These are phyloP conservation scores for Tritrichomonas musculus DNA, from an alignment of 208 protist genomes.

Conservation along the genomic window DNA sequence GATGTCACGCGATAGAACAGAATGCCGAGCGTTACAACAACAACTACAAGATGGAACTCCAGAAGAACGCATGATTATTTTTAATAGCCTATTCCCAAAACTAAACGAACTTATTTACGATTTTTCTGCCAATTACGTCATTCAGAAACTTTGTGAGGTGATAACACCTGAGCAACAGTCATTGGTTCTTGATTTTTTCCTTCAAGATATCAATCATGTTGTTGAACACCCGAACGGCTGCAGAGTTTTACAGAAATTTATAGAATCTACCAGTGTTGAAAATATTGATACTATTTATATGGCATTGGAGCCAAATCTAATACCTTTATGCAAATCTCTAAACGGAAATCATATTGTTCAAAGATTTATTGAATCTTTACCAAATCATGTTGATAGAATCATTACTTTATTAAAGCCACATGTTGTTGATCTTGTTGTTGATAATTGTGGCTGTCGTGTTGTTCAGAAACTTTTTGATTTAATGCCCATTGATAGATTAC, in stretches of 20 bases:
- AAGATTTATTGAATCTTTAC: background rate
- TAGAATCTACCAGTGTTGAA: background rate
- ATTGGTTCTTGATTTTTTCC: background rate
- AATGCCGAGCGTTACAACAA: background rate
- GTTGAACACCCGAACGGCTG: background rate
- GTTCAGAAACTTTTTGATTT: slow-evolving; percentile 14
- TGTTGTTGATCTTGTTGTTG: background rate
- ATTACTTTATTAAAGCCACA: background rate
- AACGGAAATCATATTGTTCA: slow-evolving; percentile 18
- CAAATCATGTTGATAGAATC: background rate
- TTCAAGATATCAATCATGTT: background rate
- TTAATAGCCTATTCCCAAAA: background rate
- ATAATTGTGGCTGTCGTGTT: slow-evolving; percentile 32
- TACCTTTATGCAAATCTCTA: background rate
- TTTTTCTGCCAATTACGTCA: background rate
- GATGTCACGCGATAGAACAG: background rate
- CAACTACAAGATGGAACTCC: background rate
- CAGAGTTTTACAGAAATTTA: background rate
- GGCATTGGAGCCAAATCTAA: background rate
- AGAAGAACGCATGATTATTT: background rate
- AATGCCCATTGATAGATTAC: background rate
- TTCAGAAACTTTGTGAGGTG: background rate
- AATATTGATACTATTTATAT: background rate
- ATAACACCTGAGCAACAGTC: background rate
- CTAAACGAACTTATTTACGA: background rate